Evolutionary conservation across 106 monocot species (phyloP).

Genomic region (Chionographis japonica): DNA sequence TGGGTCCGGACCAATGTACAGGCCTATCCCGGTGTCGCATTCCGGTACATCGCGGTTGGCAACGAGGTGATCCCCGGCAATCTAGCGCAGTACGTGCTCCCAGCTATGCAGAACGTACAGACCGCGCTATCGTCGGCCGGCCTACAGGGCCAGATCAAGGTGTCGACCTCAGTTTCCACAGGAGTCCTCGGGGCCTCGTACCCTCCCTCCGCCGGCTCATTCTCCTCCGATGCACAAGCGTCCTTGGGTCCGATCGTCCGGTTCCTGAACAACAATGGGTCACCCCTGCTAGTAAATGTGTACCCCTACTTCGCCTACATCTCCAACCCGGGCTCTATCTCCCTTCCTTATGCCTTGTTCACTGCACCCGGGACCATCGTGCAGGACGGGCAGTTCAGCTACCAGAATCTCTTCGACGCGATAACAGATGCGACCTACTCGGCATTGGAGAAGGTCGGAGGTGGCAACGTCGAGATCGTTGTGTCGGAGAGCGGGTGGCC

Average conservation of each 20-base stretch:
- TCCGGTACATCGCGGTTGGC: slow-evolving; percentile 35
- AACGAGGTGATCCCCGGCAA: slow-evolving; percentile 47
- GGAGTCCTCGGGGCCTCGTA: not conserved
- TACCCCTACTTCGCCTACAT: not conserved
- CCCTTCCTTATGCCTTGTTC: not conserved
- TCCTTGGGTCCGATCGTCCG: not conserved
- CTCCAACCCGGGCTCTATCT: not conserved
- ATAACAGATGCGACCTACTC: no score
- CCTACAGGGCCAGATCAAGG: not conserved
- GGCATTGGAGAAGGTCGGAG: no score
- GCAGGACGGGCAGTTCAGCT: no score
- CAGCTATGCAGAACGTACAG: slow-evolving; percentile 9
- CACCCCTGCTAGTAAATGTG: not conserved
- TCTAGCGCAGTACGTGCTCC: slow-evolving; percentile 6
- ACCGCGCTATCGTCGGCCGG: not conserved
- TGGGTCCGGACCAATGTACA: no score
- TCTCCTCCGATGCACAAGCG: not conserved
- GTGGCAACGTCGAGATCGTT: not conserved
- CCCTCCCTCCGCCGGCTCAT: slow-evolving; percentile 12
- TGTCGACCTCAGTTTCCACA: slow-evolving; percentile 8
- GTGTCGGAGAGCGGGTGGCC: slow-evolving; percentile 6
- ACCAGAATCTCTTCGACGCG: not conserved
- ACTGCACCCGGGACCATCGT: no score
- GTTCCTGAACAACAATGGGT: not conserved
- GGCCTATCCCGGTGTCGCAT: not conserved